A percentile compares a stretch with the other conserved stretches of the same genome.
phyloP scores from a whole-genome alignment of 495 filamentous ascomycete species.

The Paragyromitra xinjiangensis region DNA sequence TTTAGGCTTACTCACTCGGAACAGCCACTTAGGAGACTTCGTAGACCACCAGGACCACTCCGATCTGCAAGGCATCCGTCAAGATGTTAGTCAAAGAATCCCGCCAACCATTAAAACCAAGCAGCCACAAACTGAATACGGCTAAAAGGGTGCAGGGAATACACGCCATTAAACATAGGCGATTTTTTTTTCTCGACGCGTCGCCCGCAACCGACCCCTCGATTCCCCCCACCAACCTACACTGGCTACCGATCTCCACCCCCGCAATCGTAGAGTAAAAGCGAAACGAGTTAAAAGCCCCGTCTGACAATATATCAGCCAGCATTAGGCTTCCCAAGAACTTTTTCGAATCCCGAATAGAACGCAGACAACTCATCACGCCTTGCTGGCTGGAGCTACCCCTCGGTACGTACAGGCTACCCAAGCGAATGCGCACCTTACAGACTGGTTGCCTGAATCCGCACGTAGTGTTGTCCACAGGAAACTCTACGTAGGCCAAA shows the following conservation, averaged over 20 bases:
- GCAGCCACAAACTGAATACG: conserved; percentile 21
- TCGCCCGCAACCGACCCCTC: conserved; percentile 30
- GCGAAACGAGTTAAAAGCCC: conserved; percentile 1
- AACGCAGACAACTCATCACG: conserved; percentile 45
- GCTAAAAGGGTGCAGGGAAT: conserved; percentile 22
- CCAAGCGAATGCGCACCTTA: conserved; percentile 8
- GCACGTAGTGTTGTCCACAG: conserved; percentile 25
- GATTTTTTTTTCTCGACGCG: conserved; percentile 30
- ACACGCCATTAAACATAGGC: conserved; percentile 2
- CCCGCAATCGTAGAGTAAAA: neutral
- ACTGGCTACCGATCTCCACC: conserved; percentile 19
- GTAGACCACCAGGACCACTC: neutral
- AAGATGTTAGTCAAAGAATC: conserved; percentile 8
- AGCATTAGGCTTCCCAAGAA: conserved; percentile 4
- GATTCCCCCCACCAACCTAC: conserved; percentile 1
- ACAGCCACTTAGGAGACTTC: neutral
- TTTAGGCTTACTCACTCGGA: neutral
- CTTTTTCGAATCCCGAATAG: conserved; percentile 35
- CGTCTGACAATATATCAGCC: conserved; percentile 1
- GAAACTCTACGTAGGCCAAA: neutral
- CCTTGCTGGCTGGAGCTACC: conserved; percentile 25
- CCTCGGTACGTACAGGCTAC: neutral
- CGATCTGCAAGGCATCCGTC: conserved; percentile 34
- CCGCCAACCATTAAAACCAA: conserved; percentile 3
- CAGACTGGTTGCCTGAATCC: conserved; percentile 28